Base-by-base conservation (phyloP, 257 asterid genomes). In the Vinca minor region DNA sequence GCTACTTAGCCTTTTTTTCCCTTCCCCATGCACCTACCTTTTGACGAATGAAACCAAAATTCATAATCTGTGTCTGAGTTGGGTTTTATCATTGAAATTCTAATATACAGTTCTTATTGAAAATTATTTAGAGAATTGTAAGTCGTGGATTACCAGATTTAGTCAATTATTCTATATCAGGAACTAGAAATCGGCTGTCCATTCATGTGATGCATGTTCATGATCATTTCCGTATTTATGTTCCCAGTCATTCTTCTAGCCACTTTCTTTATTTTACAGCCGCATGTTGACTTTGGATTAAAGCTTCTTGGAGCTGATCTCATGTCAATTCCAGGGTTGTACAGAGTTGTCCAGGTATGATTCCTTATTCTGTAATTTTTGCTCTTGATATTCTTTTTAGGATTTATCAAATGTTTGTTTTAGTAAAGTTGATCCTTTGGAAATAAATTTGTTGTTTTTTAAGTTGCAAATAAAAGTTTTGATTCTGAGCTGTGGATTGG, bases 271-370 rank as follows among this genome's bases (percentile, higher is more conserved):
- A 69, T n/a, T 53, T 74, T 69, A 49, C 83, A 93, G 98, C 98
- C 98, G 65, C 96, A 89, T 72, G 88, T 89, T 69, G 98, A 93
- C 81, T 93, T 93, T 34, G 98, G 98, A 21, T 77, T 93, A 73
- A 93, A 82, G 85, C 83, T 89, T 57, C 68, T 66, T 54, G 97
- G 97, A 65, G 97, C 96, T 69, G 98, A 93, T 85, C 95, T 93
- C 69, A 93, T 89, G 98, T 89, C 98, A 52, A 80, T 93, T 78
- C 98, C 98, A 59, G 97, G 97, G 57, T 35, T 83, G 42, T 89
- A 93, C 83, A 50, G 84, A 69, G 68, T 82, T 72, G 88, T 87
- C 52, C 98, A 93, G 95, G 98, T 93, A 80, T 29, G 49, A 5
- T 60, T 57, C 61, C 52, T 29, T 70, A 34, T 50, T 29, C 18